These are phyloP conservation scores for Protea cynaroides DNA, from an alignment of 164 flowering plant species.

Conservation along the genomic window DNA sequence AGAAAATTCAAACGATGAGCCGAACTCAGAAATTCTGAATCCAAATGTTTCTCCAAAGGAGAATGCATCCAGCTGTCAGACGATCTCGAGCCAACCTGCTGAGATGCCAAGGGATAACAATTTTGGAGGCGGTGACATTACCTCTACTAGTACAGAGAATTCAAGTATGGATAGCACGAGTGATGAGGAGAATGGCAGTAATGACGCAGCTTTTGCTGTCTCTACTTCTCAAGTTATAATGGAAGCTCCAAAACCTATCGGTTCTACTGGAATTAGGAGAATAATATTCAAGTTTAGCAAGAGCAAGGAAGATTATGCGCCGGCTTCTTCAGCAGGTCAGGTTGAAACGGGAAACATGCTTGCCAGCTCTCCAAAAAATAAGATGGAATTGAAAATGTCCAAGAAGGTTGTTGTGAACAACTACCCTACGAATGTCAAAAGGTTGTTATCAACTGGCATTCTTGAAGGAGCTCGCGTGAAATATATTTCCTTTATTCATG, in stretches of 20 bases:
- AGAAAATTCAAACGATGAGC: conserved; percentile 43
- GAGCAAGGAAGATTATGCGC: conserved; percentile 30
- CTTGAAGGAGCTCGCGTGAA: conserved; percentile 71
- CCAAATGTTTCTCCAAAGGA: conserved; percentile 38
- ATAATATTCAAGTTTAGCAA: conserved; percentile 61
- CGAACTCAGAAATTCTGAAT: conserved; percentile 50
- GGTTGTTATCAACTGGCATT: conserved; percentile 55
- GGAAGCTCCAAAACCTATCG: conserved; percentile 50
- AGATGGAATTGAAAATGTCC: conserved; percentile 35
- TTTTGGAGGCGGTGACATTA: conserved; percentile 17
- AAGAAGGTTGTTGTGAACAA: conserved; percentile 32
- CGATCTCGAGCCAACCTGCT: conserved; percentile 25
- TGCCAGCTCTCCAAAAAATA: conserved; percentile 6
- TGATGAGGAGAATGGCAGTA: conserved; percentile 22
- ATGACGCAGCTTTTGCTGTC: conserved; percentile 16
- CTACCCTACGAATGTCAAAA: conserved; percentile 54
- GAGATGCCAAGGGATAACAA: conserved; percentile 17
- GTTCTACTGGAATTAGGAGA: conserved; percentile 54
- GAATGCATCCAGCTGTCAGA: conserved; percentile 23
- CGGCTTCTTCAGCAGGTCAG: conserved; percentile 8
- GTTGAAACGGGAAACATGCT: conserved; percentile 6
- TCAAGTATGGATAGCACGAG: conserved; percentile 30
- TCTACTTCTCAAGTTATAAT: conserved; percentile 33
- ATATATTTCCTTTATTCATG: conserved; percentile 31
- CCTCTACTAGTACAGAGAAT: conserved; percentile 27